Evolutionary conservation across 768 basidiomycete genomes (phyloP), one percentile per base, ranked within the genome.

Genomic region (Russula sp.): DNA sequence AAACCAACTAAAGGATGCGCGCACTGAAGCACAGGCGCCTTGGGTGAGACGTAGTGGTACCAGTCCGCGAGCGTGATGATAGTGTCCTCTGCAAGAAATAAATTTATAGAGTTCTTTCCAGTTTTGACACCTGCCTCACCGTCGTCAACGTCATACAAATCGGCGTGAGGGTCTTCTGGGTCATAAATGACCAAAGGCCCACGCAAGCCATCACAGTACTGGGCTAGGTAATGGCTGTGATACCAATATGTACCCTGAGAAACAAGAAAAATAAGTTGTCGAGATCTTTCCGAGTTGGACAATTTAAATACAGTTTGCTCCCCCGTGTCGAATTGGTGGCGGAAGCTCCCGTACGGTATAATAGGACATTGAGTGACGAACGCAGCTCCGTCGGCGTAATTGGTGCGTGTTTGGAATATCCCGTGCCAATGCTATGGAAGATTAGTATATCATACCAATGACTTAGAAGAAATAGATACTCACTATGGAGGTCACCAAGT

Each of bases 381-480:
- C 1, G 70, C 68, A 1, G 70, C 57, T 5, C 82, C 82, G 50
- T 83, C 82, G 1, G 74, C 77, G 70, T 71, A 78, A 59, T 74
- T 78, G 6, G 77, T 76, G 1, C 62, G 56, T 0, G 65, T 66
- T 67, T 83, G 81, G 45, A 70, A 74, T 38, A 83, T 64, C 0
- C 82, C 81, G 64, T 83, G 82, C 81, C 80, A 83, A 64, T 83
- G 81, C 82, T 83, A 56, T 1, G 54, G 4, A 38, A 14, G 14
- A 2, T 41, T 22, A 6, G 25, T 22, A 3, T 35, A 22, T 5
- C 2, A 0, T 13, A 38, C 5, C 4, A 5, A 2, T 9, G n/a
- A n/a, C 41, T n/a, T 14, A 41, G 7, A 2, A 65, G 6, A 43
- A 38, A 11, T 18, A 38, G 35, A 41, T 22, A 1, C 18, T 45